phyloP scores from a whole-genome alignment of 2,329 filamentous ascomycete genomes.

The Fusarium anthophilum region DNA sequence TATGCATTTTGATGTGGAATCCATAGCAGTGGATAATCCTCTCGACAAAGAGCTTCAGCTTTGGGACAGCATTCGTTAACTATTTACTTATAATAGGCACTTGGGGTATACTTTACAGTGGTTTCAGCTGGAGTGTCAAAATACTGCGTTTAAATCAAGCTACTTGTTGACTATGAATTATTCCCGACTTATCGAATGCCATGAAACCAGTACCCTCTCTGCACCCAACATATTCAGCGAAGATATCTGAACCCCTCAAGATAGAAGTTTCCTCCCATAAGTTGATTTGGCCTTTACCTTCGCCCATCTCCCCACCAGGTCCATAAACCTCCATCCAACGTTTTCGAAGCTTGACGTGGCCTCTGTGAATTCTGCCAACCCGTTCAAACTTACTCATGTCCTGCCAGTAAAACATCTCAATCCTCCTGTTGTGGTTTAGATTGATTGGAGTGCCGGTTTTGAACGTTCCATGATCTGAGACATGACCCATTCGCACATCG shows the following conservation, averaged over 20 bases:
- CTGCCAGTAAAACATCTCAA: neutral
- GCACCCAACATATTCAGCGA: neutral
- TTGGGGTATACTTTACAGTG: rapidly evolving
- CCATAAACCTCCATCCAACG: neutral
- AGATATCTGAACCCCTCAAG: neutral
- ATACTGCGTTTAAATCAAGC: neutral
- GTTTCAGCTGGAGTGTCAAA: too few species aligned
- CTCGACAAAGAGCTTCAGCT: neutral
- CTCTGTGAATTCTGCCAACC: neutral
- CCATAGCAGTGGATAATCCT: neutral
- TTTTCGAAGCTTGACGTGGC: neutral
- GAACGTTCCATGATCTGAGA: neutral
- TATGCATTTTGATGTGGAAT: neutral
- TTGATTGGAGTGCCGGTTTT: neutral
- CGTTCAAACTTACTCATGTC: neutral
- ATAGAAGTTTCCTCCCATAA: neutral
- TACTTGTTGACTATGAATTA: neutral
- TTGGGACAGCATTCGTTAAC: neutral
- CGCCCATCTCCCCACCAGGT: neutral
- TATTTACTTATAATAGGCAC: too few species aligned
- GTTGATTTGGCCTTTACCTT: neutral
- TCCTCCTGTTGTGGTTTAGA: neutral
- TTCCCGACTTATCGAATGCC: neutral
- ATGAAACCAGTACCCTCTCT: neutral
- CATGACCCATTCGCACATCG: neutral